These are phyloP conservation scores for Pyropia haitanensis DNA, from an alignment of 23 red algal genomes.

Conservation along the genomic window DNA sequence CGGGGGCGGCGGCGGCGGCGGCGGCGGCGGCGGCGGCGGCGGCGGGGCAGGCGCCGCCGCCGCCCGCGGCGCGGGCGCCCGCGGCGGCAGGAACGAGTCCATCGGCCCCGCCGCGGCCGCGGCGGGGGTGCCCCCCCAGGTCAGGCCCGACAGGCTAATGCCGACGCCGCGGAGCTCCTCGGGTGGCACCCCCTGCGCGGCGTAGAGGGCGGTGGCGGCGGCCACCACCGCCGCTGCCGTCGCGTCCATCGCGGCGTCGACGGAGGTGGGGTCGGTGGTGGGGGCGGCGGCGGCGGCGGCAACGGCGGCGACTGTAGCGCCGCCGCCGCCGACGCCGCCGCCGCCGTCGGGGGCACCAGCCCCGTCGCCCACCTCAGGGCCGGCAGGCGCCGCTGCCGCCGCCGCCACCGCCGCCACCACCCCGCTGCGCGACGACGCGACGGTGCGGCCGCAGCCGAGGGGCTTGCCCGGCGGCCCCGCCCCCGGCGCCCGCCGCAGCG, in stretches of 20 bases:
- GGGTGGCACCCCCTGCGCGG: slow-evolving; percentile 24
- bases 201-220: slow-evolving; percentile 21
- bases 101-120: no score
- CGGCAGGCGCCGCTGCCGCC: neutral
- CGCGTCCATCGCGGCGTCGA: neutral
- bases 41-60: no score
- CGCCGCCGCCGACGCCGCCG: slow-evolving; percentile 47
- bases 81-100: no score
- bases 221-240: slow-evolving; percentile 15
- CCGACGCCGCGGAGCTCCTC: slow-evolving; percentile 84
- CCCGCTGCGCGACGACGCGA: slow-evolving; percentile 10
- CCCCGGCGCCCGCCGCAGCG: slow-evolving; percentile 42
- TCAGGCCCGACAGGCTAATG: neutral
- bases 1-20: no score
- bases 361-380: neutral
- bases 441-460: slow-evolving; percentile 16
- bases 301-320: slow-evolving; percentile 21
- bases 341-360: neutral
- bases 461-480: slow-evolving; percentile 58
- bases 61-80: no score
- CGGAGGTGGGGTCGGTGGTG: neutral
- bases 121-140: no score
- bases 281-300: slow-evolving; percentile 3
- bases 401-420: neutral
- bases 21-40: no score